These are phyloP conservation scores for Centaurea solstitialis DNA, from an alignment of 129 eudicot species.

Conservation along the genomic window DNA sequence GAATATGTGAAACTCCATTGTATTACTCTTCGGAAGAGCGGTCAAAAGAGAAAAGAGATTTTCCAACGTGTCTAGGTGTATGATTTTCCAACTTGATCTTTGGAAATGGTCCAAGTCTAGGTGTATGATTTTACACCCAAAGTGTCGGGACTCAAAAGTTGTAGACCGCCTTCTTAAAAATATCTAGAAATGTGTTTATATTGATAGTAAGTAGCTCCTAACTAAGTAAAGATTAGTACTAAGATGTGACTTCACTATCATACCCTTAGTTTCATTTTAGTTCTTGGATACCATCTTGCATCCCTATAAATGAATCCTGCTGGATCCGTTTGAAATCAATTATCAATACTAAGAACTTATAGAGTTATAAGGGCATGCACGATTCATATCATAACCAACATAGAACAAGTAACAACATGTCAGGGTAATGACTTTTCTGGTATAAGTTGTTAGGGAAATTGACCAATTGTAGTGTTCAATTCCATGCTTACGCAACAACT, in stretches of 20 bases:
- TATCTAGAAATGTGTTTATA: background rate
- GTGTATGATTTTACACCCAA: background rate
- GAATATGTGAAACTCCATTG: background rate
- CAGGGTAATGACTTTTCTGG: background rate
- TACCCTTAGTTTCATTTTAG: background rate
- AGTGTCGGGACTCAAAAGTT: background rate
- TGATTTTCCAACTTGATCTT: no score
- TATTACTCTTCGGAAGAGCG: background rate
- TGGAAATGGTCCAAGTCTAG: background rate
- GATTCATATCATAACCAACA: background rate
- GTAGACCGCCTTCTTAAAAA: background rate
- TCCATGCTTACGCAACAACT: no score
- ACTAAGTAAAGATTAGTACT: background rate
- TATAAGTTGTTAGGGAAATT: background rate
- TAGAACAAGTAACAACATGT: background rate
- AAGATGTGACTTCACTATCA: background rate
- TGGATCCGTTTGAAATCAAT: background rate
- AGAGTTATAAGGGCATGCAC: background rate
- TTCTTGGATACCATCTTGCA: background rate
- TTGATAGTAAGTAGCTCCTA: background rate
- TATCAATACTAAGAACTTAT: background rate
- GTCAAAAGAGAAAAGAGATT: background rate
- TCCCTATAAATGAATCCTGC: background rate
- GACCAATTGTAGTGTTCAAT: no score
- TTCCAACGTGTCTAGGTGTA: background rate